These are phyloP conservation scores for Marchantia polymorpha DNA, from an alignment of 225 moss, liverwort and hornwort genomes.

Conservation along the genomic window DNA sequence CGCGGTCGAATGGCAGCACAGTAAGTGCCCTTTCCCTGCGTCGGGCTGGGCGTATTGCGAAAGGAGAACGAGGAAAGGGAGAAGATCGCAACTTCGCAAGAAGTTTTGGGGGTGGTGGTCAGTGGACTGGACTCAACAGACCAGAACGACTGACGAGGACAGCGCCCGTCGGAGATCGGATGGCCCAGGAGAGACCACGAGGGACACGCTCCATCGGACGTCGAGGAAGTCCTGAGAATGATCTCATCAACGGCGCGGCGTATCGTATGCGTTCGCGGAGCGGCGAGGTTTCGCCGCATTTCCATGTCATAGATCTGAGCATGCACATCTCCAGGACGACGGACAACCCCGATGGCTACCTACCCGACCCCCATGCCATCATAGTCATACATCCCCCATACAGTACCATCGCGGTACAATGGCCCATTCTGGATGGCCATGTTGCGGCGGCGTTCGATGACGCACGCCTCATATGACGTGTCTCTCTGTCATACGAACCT, in stretches of 20 bases:
- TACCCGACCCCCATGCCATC: too few species aligned
- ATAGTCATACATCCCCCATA: too few species aligned
- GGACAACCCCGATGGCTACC: too few species aligned
- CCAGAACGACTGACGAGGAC: neutral
- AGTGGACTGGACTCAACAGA: too few species aligned
- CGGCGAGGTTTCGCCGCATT: slow-evolving; percentile 14
- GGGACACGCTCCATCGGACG: neutral
- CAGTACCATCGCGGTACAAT: too few species aligned
- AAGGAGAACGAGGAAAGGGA: too few species aligned
- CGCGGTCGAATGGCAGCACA: neutral
- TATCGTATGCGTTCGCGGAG: neutral
- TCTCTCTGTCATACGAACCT: neutral
- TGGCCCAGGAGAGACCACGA: neutral
- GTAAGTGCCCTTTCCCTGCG: neutral
- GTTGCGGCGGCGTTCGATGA: neutral
- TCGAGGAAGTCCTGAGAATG: neutral
- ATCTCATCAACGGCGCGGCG: slow-evolving; percentile 1
- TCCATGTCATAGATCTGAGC: neutral
- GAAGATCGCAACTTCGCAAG: too few species aligned
- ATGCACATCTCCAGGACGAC: neutral
- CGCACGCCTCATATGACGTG: neutral
- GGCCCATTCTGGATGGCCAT: neutral
- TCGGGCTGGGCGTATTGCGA: neutral
- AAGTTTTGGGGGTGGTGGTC: too few species aligned
- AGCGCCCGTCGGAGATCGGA: neutral